Conservation (phyloP, 2,329 filamentous ascomycete genomes). For the Coniosporium tulheliwenetii region DNA sequence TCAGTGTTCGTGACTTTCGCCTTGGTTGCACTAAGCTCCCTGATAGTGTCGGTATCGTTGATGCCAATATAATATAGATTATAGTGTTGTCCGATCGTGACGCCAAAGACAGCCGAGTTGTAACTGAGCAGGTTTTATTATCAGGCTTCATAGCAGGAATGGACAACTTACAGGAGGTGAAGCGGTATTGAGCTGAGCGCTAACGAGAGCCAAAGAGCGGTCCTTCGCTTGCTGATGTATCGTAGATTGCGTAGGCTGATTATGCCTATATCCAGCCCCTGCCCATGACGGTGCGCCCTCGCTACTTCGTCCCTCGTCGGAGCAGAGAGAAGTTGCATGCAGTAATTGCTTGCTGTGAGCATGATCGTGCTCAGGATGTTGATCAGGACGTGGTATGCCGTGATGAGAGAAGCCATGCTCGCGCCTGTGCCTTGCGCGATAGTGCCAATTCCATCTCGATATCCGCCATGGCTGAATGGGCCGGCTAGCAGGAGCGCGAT, state of each 20-base stretch:
- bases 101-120: constrained; percentile 11
- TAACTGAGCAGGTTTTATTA: constrained; percentile 4
- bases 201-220: neutral
- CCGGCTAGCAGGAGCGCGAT: no score
- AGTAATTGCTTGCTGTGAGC: constrained; percentile 17
- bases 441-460: no score
- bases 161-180: neutral
- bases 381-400: constrained; percentile 13
- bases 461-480: no score
- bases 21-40: no score
- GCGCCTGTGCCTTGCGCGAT: no score
- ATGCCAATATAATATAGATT: neutral
- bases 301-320: constrained; percentile 1
- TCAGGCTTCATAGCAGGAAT: neutral
- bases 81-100: no score
- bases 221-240: neutral
- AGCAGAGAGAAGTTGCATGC: constrained; percentile 13
- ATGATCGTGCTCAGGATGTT: constrained; percentile 18
- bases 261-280: neutral
- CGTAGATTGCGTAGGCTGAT: neutral
- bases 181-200: neutral
- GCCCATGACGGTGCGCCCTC: neutral
- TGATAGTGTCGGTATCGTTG: no score
- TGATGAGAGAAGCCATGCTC: no score
- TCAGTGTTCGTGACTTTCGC: no score